Base-by-base conservation (phyloP, 345 rosid species). In the Eucalyptus tenuipes region DNA sequence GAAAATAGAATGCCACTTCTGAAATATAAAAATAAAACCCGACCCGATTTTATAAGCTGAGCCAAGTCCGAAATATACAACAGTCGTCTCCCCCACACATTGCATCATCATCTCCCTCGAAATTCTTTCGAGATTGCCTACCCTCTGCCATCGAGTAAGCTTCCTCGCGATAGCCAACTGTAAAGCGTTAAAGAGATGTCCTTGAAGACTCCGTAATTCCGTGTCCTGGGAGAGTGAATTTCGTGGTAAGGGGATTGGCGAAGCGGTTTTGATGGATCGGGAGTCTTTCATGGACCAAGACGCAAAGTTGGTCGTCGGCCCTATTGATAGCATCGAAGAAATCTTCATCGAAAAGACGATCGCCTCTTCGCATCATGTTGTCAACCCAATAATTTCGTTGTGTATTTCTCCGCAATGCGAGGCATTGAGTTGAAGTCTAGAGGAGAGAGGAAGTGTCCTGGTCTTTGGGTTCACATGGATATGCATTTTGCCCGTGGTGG, bases 1-100 rank as follows among this genome's bases (percentile, higher is more conserved):
- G 98, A 97, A 87, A 97, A 96, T 88, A 93, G 94, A 92, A 97
- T 97, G 99, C 99, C 99, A 20, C 96, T 97, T 88, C 93, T 96
- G 31, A 94, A n/a, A n/a, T 18, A 18, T 52, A 18, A 52, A 24
- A 7, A 1, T 52, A 3, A 18, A 52, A 52, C 57, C 57, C 57
- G 57, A 52, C 57, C 57, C 57, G 57, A 3, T 52, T 52, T 52
- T 7, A 18, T 18, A 52, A 0, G 57, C 1, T 24, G 57, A 52
- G 24, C 57, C 57, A 1, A 1, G 57, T 52, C 57, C 57, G 10
- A 52, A 52, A 18, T 52, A 6, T 1, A 48, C 49, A 1, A 13
- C 49, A 4, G 49, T 48, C 1, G 15, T 13, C 1, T 3, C 24
- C 10, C 57, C 2, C 57, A 3, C 24, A 7, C 4, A 18, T 7